These are phyloP conservation scores for Adansonia madagascariensis DNA, from an alignment of 441 rosid genomes.

Conservation along the genomic window DNA sequence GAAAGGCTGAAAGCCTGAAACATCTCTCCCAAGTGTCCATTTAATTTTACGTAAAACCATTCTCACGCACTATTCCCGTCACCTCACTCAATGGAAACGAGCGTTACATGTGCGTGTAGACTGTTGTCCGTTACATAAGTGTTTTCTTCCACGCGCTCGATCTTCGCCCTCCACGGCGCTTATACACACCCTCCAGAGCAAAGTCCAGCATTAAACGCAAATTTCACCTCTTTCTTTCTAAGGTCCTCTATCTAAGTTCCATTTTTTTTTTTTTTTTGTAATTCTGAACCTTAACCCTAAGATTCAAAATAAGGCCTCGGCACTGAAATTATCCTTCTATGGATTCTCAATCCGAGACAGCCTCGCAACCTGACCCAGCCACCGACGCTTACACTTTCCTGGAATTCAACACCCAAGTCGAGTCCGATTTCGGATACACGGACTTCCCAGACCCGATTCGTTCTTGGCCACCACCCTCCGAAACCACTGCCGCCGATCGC, in stretches of 20 bases:
- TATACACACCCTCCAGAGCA: neutral
- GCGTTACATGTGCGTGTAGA: neutral
- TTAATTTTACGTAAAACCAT: neutral
- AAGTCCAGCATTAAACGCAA: conserved; percentile 10
- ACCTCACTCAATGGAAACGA: neutral
- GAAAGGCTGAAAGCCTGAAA: neutral
- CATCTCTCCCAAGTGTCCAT: neutral
- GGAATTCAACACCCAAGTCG: conserved; percentile 95
- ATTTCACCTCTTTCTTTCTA: neutral
- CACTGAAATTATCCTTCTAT: conserved; percentile 37
- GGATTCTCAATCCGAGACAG: conserved; percentile 90
- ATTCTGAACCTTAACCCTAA: conserved; percentile 49
- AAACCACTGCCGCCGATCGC: conserved; percentile 56
- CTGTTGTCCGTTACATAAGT: neutral
- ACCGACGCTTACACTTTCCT: conserved; percentile 89
- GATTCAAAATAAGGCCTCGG: conserved; percentile 13
- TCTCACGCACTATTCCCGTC: neutral
- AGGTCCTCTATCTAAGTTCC: neutral
- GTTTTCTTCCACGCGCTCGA: neutral
- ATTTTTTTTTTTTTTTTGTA: neutral
- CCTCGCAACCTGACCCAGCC: conserved; percentile 91
- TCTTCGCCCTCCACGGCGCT: conserved; percentile 9
- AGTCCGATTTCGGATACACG: conserved; percentile 87
- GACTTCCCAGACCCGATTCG: conserved; percentile 71
- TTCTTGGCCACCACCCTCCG: conserved; percentile 89